phyloP scores from a whole-genome alignment of 805 yeast species.

The Ascoidea tarda region DNA sequence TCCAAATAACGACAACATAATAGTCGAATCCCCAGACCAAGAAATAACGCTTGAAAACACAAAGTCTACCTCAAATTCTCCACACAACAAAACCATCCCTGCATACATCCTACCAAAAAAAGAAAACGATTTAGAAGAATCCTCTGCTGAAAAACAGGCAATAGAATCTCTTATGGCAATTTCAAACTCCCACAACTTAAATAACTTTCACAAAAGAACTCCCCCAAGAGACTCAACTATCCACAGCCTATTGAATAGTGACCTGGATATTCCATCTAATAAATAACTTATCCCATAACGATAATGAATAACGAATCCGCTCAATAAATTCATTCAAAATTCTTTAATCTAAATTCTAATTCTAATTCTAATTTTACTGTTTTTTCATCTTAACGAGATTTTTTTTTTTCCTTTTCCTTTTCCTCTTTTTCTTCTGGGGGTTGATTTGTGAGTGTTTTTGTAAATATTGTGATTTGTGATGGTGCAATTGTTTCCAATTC shows the following conservation, averaged over 20 bases:
- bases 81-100: background rate
- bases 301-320: background rate
- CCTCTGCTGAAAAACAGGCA: background rate
- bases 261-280: background rate
- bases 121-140: too few relatives aligned
- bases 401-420: background rate
- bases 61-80: background rate
- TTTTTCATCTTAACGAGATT: too few relatives aligned
- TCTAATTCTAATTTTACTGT: background rate
- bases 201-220: background rate
- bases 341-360: too few relatives aligned
- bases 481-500: too few relatives aligned
- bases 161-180: background rate
- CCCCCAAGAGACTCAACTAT: background rate
- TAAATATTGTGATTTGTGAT: too few relatives aligned
- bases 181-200: background rate
- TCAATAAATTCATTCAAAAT: too few relatives aligned
- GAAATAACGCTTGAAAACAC: background rate
- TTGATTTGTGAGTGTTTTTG: conserved; percentile 7
- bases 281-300: too few relatives aligned
- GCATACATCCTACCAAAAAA: background rate
- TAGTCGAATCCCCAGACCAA: background rate
- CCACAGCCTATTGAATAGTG: background rate
- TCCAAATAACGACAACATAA: background rate
- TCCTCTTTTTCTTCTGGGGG: conserved; percentile 12